Evolutionary conservation across 1,284 basidiomycete genomes (phyloP).

Genomic region (Ceratobasidium sp.): DNA sequence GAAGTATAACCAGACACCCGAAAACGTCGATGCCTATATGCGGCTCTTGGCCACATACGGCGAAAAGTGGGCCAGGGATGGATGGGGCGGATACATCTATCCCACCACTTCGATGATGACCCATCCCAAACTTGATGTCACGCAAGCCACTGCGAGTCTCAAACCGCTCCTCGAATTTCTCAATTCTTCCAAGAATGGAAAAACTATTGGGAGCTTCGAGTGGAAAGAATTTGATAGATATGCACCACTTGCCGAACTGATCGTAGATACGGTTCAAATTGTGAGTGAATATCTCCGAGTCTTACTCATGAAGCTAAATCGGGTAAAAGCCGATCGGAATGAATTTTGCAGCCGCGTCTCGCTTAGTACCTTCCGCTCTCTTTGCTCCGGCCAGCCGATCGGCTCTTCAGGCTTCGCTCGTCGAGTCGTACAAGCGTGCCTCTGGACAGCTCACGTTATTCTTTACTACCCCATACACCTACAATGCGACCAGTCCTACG

Average conservation of each 20-base stretch:
- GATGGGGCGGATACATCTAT: slow-evolving; percentile 38
- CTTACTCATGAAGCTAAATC: slow-evolving; percentile 2
- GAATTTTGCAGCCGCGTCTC: not conserved
- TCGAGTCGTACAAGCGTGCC: not conserved
- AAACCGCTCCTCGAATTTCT: slow-evolving; percentile 6
- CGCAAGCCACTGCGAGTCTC: not conserved
- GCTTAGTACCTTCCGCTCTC: slow-evolving; percentile 9
- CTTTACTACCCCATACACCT: slow-evolving; percentile 23
- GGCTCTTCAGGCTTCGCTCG: slow-evolving; percentile 9
- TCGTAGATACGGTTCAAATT: slow-evolving; percentile 10
- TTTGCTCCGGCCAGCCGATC: slow-evolving; percentile 17
- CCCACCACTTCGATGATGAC: slow-evolving; percentile 3
- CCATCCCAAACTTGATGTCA: slow-evolving; percentile 5
- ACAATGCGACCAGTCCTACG: slow-evolving; percentile 4
- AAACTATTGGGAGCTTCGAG: not conserved
- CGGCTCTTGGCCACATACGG: not conserved
- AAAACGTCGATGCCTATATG: slow-evolving; percentile 2
- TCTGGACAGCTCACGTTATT: slow-evolving; percentile 16
- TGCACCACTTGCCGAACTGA: not conserved
- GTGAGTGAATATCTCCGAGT: slow-evolving; percentile 9
- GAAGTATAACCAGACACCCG: not conserved
- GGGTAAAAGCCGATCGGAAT: not conserved
- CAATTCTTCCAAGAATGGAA: not conserved
- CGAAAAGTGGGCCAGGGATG: slow-evolving; percentile 36
- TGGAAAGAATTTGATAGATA: not conserved